Evolutionary conservation across 2,329 filamentous ascomycete genomes (phyloP).

Genomic region (Ascochyta pisi): DNA sequence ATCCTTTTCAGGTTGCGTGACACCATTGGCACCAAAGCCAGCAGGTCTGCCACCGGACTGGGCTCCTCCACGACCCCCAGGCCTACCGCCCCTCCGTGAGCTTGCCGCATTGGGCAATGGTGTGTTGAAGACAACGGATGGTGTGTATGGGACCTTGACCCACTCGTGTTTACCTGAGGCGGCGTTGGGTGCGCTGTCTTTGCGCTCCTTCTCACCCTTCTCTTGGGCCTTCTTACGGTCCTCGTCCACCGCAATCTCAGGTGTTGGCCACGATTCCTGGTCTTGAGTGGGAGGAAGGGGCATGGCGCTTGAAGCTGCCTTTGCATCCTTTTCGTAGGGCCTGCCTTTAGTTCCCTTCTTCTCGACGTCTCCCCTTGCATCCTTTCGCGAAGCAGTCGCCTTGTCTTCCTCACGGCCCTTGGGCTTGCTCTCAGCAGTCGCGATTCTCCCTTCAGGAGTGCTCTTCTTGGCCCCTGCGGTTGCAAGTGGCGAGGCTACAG

Average conservation of each 20-base stretch:
- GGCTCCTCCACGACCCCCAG: slow-evolving; percentile 62
- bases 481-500: slow-evolving; percentile 49
- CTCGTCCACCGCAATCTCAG: slow-evolving; percentile 78
- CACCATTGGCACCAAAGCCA: slow-evolving; percentile 49
- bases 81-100: slow-evolving; percentile 50
- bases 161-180: slow-evolving; percentile 77
- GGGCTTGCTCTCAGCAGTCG: slow-evolving; percentile 24
- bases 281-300: slow-evolving; percentile 75
- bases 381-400: slow-evolving; percentile 34
- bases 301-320: slow-evolving; percentile 33
- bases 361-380: slow-evolving; percentile 35
- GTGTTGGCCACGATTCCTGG: slow-evolving; percentile 86
- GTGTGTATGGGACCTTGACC: slow-evolving; percentile 82
- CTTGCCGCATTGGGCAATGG: slow-evolving; percentile 65
- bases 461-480: slow-evolving; percentile 39
- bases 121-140: slow-evolving; percentile 85
- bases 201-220: slow-evolving; percentile 72
- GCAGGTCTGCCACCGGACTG: slow-evolving; percentile 61
- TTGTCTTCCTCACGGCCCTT: slow-evolving; percentile 42
- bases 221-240: slow-evolving; percentile 74
- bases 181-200: slow-evolving; percentile 53
- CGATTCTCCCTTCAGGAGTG: slow-evolving; percentile 30
- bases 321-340: slow-evolving; percentile 39
- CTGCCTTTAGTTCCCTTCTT: slow-evolving; percentile 39
- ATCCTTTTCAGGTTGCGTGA: slow-evolving; percentile 49